phyloP scores from a whole-genome alignment of 345 rosid genomes.

The Microcos paniculata region DNA sequence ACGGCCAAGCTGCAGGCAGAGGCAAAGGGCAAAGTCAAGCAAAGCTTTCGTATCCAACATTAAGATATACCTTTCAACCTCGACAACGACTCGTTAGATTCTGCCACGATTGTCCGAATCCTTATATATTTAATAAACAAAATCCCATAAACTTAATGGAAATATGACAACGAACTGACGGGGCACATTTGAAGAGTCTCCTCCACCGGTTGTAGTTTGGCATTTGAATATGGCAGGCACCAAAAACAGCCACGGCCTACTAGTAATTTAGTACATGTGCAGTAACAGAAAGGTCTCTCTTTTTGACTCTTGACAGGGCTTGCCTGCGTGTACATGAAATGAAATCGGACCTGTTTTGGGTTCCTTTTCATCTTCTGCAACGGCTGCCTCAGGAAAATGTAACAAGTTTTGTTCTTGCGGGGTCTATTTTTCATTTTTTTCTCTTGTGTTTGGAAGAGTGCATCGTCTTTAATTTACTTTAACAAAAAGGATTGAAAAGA shows the following conservation, averaged over 20 bases:
- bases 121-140: neutral
- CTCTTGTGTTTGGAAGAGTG: no score
- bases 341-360: no score
- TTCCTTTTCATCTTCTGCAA: neutral
- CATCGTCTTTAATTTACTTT: neutral
- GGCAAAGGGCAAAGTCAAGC: no score
- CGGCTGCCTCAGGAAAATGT: neutral
- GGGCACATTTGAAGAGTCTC: neutral
- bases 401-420: neutral
- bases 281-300: neutral
- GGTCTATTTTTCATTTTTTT: neutral
- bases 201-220: neutral
- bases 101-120: neutral
- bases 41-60: neutral
- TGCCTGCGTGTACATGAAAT: constrained; percentile 1
- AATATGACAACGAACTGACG: neutral
- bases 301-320: neutral
- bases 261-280: constrained; percentile 1
- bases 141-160: neutral
- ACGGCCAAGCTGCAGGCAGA: no score
- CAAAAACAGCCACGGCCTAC: no score
- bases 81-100: neutral
- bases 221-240: neutral
- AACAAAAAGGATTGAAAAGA: constrained; percentile 14
- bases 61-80: constrained; percentile 6